A percentile compares a stretch with the other conserved stretches of the same genome.
Conservation (phyloP, 2,329 filamentous ascomycete species). For the Trichoderma harzianum region DNA sequence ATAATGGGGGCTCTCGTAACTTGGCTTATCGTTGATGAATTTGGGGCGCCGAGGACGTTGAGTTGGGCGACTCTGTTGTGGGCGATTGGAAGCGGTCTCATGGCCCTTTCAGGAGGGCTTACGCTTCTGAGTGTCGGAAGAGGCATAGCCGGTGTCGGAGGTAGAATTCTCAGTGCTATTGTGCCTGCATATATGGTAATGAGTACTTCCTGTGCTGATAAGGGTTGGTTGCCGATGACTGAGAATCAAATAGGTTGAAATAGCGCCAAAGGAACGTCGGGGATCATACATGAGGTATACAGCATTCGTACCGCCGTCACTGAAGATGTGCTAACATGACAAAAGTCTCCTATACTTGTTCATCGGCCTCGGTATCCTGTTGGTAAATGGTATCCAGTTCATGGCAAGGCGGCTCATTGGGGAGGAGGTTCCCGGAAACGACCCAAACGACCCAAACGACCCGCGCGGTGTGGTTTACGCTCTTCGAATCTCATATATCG, state of each 20-base stretch:
- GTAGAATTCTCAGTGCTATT: constrained; percentile 70
- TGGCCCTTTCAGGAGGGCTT: constrained; percentile 62
- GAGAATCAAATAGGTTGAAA: constrained; percentile 46
- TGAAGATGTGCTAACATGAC: not conserved
- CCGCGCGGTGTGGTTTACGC: constrained; percentile 39
- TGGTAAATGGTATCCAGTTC: constrained; percentile 66
- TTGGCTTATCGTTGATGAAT: constrained; percentile 49
- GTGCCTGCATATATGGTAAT: constrained; percentile 62
- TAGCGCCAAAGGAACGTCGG: constrained; percentile 56
- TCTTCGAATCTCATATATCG: constrained; percentile 60
- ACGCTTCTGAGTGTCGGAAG: constrained; percentile 70
- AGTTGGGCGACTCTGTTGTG: constrained; percentile 50
- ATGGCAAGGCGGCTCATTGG: constrained; percentile 47
- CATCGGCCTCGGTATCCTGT: constrained; percentile 67
- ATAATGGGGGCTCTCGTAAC: constrained; percentile 56
- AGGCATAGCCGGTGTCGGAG: constrained; percentile 67
- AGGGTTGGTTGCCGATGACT: not conserved
- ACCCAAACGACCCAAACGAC: not conserved
- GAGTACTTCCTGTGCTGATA: not conserved
- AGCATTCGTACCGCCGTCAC: not conserved
- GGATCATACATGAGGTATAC: constrained; percentile 52
- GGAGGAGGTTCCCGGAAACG: constrained; percentile 44
- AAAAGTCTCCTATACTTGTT: constrained; percentile 61
- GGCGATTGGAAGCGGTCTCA: constrained; percentile 51
- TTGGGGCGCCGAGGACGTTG: constrained; percentile 45